Evolutionary conservation across 2,329 filamentous ascomycete species (phyloP), one percentile per base, ranked within the genome.

Genomic region (Esteya vermicola): DNA sequence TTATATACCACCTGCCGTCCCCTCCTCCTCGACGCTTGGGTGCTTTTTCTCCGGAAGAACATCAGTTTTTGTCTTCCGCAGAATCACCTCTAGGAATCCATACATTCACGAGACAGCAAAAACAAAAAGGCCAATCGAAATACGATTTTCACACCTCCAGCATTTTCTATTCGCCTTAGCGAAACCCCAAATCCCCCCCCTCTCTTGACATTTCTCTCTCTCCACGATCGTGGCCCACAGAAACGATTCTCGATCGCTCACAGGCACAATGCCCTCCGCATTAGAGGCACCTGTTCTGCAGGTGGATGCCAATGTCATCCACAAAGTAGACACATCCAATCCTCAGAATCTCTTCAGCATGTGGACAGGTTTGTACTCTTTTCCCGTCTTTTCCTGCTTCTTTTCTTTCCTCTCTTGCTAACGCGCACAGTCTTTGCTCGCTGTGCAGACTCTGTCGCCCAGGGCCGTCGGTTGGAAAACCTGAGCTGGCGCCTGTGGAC

Each of bases 401-500:
- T 14, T 26, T 3, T 38, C 4, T 12, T 9, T 7, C 9, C 5
- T 16, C 21, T 19, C n/a, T 6, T 27, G 14, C 45, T 45, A 32
- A 45, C 33, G 2, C 13, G 4, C 3, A 18, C 55, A 91, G 86
- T 96, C 45, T 95, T 96, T 57, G 89, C 86, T 38, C 85, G 86
- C 63, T 94, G 89, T 61, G 85, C 86, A 55, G 85, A 91, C 54
- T 91, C 88, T 39, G 81, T 96, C 57, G 85, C 94, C 57, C 83
- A 96, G 61, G 91, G 91, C 42, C 78, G 85, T 55, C 73, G 91
- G 54, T 68, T 95, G 56, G 91, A 96, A 59, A 96, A 98, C 64
- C 68, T 98, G 47, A 93, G 83, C 57, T 96, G 91, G 91, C 72
- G 91, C 52, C 65, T 96, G 45, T 96, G 88, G 89, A 93, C 85